Evolutionary conservation across 2,329 filamentous ascomycete genomes (phyloP).

Genomic region (Zelopaecilomyces penicillatus): DNA sequence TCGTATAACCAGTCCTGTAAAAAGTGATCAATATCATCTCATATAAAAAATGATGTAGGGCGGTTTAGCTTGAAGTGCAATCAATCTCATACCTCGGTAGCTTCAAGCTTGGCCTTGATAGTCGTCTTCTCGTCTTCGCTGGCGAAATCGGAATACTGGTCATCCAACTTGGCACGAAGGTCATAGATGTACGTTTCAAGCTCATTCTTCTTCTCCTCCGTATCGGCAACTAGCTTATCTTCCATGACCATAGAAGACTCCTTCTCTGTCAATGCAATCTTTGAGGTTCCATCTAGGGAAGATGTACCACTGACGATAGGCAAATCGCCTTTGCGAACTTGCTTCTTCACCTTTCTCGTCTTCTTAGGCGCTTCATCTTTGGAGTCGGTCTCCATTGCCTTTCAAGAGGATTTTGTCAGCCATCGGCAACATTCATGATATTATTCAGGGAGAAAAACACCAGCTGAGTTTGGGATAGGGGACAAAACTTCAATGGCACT

Average conservation of each 20-base stretch:
- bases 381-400: conserved; percentile 83
- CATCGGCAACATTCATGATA: too few species aligned
- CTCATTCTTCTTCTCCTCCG: conserved; percentile 99
- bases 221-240: conserved; percentile 96
- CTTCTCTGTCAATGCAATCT: conserved; percentile 64
- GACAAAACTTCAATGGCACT: too few species aligned
- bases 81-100: conserved; percentile 65
- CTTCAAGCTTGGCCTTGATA: conserved; percentile 73
- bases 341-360: conserved; percentile 98
- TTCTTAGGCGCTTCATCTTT: conserved; percentile 65
- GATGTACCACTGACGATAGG: conserved; percentile 77
- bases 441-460: too few species aligned
- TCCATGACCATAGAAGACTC: conserved; percentile 92
- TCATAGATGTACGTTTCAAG: conserved; percentile 98
- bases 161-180: conserved; percentile 88
- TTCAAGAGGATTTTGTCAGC: conserved; percentile 1
- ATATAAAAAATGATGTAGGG: neutral
- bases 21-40: conserved; percentile 9
- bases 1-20: conserved; percentile 96
- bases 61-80: neutral
- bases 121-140: conserved; percentile 88
- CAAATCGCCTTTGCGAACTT: conserved; percentile 93
- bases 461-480: too few species aligned
- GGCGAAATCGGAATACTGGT: conserved; percentile 80
- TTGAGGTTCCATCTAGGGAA: conserved; percentile 62